phyloP scores from a whole-genome alignment of 2,329 filamentous ascomycete species.

The Aureobasidium sp. region DNA sequence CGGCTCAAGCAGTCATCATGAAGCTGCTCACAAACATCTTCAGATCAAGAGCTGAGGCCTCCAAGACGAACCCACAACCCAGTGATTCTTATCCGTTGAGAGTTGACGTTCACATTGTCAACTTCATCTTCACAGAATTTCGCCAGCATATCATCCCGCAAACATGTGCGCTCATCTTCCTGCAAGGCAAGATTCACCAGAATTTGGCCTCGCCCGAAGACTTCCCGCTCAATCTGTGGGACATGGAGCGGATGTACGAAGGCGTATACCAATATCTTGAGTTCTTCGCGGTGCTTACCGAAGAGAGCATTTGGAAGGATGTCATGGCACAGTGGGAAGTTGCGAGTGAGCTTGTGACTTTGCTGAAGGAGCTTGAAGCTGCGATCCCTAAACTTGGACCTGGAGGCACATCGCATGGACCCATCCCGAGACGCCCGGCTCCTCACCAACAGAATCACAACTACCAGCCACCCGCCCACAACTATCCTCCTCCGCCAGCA shows the following conservation, averaged over 20 bases:
- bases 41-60: constrained; percentile 48
- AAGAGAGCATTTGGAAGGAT: constrained; percentile 72
- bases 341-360: constrained; percentile 76
- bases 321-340: constrained; percentile 89
- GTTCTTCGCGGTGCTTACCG: constrained; percentile 82
- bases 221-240: constrained; percentile 92
- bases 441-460: not conserved
- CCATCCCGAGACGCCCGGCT: constrained; percentile 2
- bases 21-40: constrained; percentile 88
- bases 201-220: constrained; percentile 69
- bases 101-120: constrained; percentile 60
- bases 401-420: constrained; percentile 18
- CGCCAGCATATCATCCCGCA: constrained; percentile 87
- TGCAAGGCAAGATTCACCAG: constrained; percentile 82
- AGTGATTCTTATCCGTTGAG: constrained; percentile 27
- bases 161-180: constrained; percentile 82
- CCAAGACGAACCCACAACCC: constrained; percentile 20
- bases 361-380: constrained; percentile 79
- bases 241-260: constrained; percentile 95
- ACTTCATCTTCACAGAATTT: constrained; percentile 90
- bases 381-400: constrained; percentile 73
- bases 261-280: constrained; percentile 91
- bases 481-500: not conserved
- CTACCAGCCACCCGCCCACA: not conserved
- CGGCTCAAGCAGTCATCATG: constrained; percentile 86